Percentiles rank a stretch among this genome's conserved stretches.
Conservation (phyloP, 441 rosid genomes). For the Metrosideros polymorpha region DNA sequence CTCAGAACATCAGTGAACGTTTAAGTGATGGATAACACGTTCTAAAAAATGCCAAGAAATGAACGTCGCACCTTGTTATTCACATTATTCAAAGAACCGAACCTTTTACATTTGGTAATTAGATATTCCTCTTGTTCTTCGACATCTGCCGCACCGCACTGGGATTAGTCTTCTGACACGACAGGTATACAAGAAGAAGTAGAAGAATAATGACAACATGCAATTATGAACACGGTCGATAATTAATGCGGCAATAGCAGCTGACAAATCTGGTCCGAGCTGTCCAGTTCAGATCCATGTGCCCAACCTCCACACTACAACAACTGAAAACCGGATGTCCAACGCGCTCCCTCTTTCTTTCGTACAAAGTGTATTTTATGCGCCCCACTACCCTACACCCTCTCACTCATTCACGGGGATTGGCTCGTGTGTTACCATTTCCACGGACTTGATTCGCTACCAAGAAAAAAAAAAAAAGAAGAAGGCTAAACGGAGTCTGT, state of each 20-base stretch:
- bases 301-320: background rate
- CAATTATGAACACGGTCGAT: background rate
- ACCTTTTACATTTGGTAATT: background rate
- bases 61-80: background rate
- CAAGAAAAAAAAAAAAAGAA: background rate
- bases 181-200: background rate
- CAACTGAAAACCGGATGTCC: background rate
- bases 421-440: background rate
- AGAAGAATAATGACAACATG: background rate
- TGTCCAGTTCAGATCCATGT: background rate
- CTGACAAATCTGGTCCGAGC: background rate
- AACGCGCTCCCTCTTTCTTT: background rate
- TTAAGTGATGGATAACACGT: background rate
- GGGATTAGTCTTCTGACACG: background rate
- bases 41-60: background rate
- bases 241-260: background rate
- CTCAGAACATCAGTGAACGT: background rate
- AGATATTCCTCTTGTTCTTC: background rate
- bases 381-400: background rate
- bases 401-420: background rate
- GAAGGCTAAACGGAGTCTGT: background rate
- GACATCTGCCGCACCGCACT: background rate
- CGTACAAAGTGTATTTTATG: background rate
- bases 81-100: background rate
- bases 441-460: background rate